Base-by-base conservation (phyloP, 495 filamentous ascomycete species). In the Xeromyces bisporus region DNA sequence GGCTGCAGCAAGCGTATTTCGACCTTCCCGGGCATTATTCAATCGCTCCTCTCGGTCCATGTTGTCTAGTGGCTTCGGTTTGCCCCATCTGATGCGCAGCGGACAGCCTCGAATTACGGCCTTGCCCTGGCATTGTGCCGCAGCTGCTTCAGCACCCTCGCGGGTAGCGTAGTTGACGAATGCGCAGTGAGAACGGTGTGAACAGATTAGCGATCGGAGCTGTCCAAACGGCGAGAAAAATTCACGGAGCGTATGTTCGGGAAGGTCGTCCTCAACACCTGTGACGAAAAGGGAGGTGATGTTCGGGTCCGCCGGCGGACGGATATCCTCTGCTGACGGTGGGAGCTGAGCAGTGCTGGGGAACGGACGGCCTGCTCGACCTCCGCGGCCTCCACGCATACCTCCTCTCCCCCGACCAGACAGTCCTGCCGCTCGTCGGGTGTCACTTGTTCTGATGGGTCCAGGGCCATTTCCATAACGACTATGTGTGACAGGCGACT, bases 181-280 rank as follows among this genome's bases (percentile, higher is more conserved):
- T 0, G 91, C 89, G 44, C 82, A 93, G 46, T 94, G 91, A 6
- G 89, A 80, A 53, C 92, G 87, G 53, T 97, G 89, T 8, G 85
- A 91, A 53, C 91, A 93, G 28, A 96, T 75, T 12, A 97, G 48
- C 2, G 80, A 89, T 33, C 86, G 81, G 31, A 97, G 71, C 41
- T 76, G 72, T 29, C 89, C 89, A 40, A 83, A 92, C 23, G 75
- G 67, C 16, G 75, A 67, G 57, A 97, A 97, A 63, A 89, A 89
- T 5, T 80, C 75, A 11, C 91, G 80, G 23, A 97, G 62, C 37
- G 80, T 75, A 54, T 86, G 75, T 49, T 97, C 89, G 9, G 89
- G 85, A 3, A 96, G 66, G 42, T 96, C 89, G 50, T 96, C 89
- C 50, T 97, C 89, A 8, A 97, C 77, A 12, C 89, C 89, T 0